Percentiles rank a stretch among this genome's conserved stretches.
Conservation (phyloP, 164 flowering plant genomes). For the Kalanchoe fedtschenkoi region DNA sequence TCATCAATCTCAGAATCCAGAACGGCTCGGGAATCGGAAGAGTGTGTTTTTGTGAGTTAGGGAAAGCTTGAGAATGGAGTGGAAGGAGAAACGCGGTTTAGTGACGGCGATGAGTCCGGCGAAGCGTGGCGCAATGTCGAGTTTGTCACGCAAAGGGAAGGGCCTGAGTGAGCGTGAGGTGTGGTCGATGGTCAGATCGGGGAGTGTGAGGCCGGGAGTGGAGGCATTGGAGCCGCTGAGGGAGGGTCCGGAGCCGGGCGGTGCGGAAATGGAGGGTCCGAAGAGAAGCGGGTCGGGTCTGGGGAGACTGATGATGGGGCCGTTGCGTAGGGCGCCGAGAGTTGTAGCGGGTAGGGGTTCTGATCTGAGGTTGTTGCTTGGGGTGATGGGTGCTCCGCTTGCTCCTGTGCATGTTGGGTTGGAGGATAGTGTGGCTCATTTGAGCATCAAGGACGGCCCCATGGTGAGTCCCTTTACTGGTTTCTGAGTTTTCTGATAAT, state of each 20-base stretch:
- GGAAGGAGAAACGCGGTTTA: conserved; percentile 28
- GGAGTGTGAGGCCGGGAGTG: conserved; percentile 42
- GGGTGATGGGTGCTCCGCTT: conserved; percentile 2
- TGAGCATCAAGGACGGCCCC: neutral
- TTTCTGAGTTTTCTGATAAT: no score
- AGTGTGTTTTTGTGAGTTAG: no score
- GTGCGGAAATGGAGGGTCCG: conserved; percentile 29
- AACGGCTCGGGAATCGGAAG: no score
- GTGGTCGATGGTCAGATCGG: no score
- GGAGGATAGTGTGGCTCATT: neutral
- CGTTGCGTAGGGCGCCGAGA: no score
- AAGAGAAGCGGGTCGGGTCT: conserved; percentile 13
- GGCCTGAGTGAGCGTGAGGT: no score
- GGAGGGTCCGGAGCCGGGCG: conserved; percentile 73
- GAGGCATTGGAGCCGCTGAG: conserved; percentile 67
- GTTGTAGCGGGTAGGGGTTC: conserved; percentile 30
- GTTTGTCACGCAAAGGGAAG: conserved; percentile 10
- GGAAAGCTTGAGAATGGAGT: conserved; percentile 14
- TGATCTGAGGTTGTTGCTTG: conserved; percentile 4
- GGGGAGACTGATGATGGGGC: conserved; percentile 69
- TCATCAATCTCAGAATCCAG: no score
- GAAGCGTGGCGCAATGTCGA: conserved; percentile 17
- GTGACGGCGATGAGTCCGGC: conserved; percentile 31
- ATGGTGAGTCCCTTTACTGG: neutral
- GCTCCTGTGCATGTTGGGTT: neutral